Conservation (phyloP, 805 yeast species). For the Candida cerambycidarum region DNA sequence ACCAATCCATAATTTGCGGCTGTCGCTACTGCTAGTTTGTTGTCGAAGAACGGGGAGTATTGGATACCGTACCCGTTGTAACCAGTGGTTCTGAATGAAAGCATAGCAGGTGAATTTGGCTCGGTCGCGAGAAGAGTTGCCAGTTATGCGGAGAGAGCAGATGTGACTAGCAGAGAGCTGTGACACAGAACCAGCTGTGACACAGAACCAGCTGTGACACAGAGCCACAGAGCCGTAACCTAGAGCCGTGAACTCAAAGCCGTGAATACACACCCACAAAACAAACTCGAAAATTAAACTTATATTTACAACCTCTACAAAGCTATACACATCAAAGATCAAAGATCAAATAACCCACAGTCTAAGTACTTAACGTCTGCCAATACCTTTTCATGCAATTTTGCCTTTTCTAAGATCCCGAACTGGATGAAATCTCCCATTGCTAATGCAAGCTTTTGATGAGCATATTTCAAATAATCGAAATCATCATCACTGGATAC, state of each 20-base stretch:
- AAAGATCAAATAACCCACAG: constrained; percentile 15
- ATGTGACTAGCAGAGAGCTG: no score
- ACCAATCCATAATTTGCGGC: constrained; percentile 92
- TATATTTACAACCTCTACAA: no score
- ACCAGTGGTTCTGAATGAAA: constrained; percentile 71
- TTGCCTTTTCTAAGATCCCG: constrained; percentile 44
- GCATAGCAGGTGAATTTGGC: constrained; percentile 49
- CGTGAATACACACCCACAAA: no score
- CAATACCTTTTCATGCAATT: constrained; percentile 24
- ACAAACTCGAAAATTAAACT: no score
- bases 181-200: no score
- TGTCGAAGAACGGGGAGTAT: constrained; percentile 91
- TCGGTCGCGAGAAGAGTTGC: no score
- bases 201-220: no score
- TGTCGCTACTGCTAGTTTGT: constrained; percentile 83
- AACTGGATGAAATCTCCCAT: constrained; percentile 72
- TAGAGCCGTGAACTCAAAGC: no score
- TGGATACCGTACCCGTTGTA: constrained; percentile 84
- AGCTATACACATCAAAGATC: no score
- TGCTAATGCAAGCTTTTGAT: constrained; percentile 69
- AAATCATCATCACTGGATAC: constrained; percentile 59
- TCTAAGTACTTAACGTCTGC: constrained; percentile 42
- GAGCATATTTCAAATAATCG: constrained; percentile 72
- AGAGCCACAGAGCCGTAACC: no score
- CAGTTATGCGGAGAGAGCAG: no score